Base-by-base conservation (phyloP, 495 filamentous ascomycete genomes). In the Penicillium tannophilum region DNA sequence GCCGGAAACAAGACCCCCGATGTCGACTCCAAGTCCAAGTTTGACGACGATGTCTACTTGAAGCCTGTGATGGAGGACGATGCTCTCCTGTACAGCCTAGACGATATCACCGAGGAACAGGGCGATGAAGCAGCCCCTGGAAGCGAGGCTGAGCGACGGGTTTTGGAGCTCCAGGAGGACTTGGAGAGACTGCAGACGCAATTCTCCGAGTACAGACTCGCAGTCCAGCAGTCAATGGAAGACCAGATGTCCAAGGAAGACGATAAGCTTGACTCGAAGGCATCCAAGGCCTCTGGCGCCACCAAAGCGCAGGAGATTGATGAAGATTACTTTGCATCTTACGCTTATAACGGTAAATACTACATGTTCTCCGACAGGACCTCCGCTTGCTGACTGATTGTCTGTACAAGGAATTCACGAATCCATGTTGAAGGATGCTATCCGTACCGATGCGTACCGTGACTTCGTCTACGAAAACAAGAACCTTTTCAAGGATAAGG, bases 61-160 rank as follows among this genome's bases (percentile, higher is more conserved):
- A 87, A 89, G 72, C 93, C 93, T 1, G 86, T 90, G 10, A 72
- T 98, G n/a, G 90, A 95, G 63, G 91, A 96, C 64, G 93, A 98
- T 60, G 88, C 92, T 14, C 77, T 97, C 41, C 78, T 98, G 33
- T 89, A 93, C 59, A 88, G 83, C 49, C 76, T 97, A 51, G 92
- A 94, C 59, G 93, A 96, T 42, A 72, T 94, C 44, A 76, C 81
- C 17, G 74, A 79, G 44, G 73, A 73, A 4, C 61, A 72, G 43
- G 63, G 49, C 4, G 54, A 63, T 0, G 69, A 71, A 10, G 44
- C 65, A 4, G 58, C 63, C 9, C 60, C 67, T 31, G 63, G 58
- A 8, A 63, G 49, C 39, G 70, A 77, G 63, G 76, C 76, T 23
- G 82, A 83, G 56, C 76, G 81, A 60, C 83, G 81, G 55, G 84